Base-by-base conservation (phyloP, 1,284 basidiomycete species). In the Vanrija sp. region DNA sequence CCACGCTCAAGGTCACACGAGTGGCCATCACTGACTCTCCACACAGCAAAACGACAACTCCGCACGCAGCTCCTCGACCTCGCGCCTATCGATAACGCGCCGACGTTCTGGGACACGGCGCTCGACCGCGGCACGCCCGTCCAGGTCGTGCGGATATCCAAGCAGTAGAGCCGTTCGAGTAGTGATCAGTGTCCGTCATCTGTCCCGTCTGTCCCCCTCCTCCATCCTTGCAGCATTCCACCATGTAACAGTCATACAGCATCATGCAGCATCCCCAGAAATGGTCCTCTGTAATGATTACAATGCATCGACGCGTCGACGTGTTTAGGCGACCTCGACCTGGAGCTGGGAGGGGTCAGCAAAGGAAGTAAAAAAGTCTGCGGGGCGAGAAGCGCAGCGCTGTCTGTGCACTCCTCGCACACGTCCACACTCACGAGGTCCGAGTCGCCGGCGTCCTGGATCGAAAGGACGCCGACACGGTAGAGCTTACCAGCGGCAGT, bases 401-500 rank as follows among this genome's bases (percentile, higher is more conserved):
- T 28, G 44, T 6, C 12, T 28, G 44, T 6, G 16, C 25, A 15
- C 23, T 19, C 14, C 28, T 28, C 28, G 7, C 28, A 10, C 28
- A 10, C 28, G 28, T 28, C 10, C 7, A 28, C 18, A 74, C 73
- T 76, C 69, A 82, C 79, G 67, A 98, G 84, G 80, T 98, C 95
- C 68, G 91, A 94, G 83, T 98, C 95, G 78, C 95, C 96, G 69
- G 89, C 90, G 82, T 97, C 93, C 71, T 87, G 83, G 79, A 98
- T 86, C 70, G 94, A 94, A 91, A 98, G 95, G 76, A 97, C 91
- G 84, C 95, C 95, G 63, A 98, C 95, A 71, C 95, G 92, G 90
- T 98, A 99, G 67, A 98, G 86, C 82, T 95, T 96, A 80, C 96
- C 96, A 65, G 96, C 93, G 78, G 96, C 96, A 62, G 96, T 99